Conservation (phyloP, 2,329 filamentous ascomycete species). For the Verticillium tricorpus region DNA sequence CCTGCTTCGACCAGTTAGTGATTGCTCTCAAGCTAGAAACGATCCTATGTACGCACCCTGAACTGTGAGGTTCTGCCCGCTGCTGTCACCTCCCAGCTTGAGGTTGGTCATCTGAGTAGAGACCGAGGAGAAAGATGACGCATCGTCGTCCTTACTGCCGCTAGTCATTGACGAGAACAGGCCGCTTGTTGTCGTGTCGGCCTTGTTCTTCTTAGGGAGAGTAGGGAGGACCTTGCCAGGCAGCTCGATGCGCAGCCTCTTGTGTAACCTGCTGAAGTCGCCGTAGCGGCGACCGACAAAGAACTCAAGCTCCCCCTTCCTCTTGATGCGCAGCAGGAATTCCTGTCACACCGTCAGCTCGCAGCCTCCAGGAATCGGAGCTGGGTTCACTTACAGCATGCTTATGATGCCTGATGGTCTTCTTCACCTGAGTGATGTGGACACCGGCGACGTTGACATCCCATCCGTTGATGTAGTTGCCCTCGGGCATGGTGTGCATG, state of each 20-base stretch:
- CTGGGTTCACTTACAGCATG: slow-evolving; percentile 65
- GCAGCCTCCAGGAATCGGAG: background rate
- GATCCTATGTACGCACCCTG: slow-evolving; percentile 26
- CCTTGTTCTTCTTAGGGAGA: slow-evolving; percentile 88
- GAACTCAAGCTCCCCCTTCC: slow-evolving; percentile 67
- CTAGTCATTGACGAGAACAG: slow-evolving; percentile 49
- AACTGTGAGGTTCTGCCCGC: slow-evolving; percentile 35
- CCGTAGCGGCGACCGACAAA: slow-evolving; percentile 85
- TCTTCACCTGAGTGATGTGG: slow-evolving; percentile 72
- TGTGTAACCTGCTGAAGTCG: slow-evolving; percentile 79
- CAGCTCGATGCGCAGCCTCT: slow-evolving; percentile 73
- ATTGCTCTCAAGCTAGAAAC: background rate
- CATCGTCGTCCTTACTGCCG: slow-evolving; percentile 66
- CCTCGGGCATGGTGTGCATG: slow-evolving; percentile 81
- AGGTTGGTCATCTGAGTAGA: slow-evolving; percentile 61
- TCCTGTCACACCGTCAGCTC: slow-evolving; percentile 48
- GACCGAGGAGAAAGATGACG: slow-evolving; percentile 73
- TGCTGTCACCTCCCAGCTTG: slow-evolving; percentile 18
- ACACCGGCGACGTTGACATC: slow-evolving; percentile 94
- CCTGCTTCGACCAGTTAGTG: slow-evolving; percentile 15
- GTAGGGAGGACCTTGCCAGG: slow-evolving; percentile 86
- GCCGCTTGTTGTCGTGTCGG: slow-evolving; percentile 60
- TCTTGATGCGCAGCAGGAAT: slow-evolving; percentile 84
- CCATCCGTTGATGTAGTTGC: slow-evolving; percentile 92
- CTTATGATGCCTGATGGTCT: slow-evolving; percentile 83